Evolutionary conservation across 225 moss, liverwort and hornwort species (phyloP), one percentile per base, ranked within the genome.

Genomic region (Sphagnum tenellum): DNA sequence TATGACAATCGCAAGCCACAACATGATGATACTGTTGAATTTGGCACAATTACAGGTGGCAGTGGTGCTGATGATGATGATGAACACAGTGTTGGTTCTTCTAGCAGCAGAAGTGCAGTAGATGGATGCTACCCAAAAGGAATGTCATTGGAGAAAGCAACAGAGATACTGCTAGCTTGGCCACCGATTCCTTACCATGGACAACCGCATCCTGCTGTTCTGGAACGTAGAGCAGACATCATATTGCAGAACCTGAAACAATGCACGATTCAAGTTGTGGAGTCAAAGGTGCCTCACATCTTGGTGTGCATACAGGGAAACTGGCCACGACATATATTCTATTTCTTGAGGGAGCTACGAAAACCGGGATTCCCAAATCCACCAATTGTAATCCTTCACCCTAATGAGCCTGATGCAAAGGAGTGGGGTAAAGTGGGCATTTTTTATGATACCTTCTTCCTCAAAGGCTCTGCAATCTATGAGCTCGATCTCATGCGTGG

Each of bases 401-500:
- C 88, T 0, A 62, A 57, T 2, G 80, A 83, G 2, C 84, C 82
- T 6, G 82, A 9, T 64, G 76, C 75, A 10, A 77, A 70, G 59
- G 79, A 98, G 66, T 98, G 96, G 96, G 96, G 96, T 0, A 57
- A 78, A 4, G 90, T 89, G 46, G 96, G 96, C 59, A 78, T 78
- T 14, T 94, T 91, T 45, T 74, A 83, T 57, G 83, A 88, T 57
- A 79, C 91, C 2, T 94, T 61, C 63, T 86, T 81, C 45, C 66
- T 94, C 2, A 90, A 94, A 54, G 90, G 94, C 2, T 94, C 94
- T 64, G 89, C 94, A 14, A 78, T 79, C 44, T 89, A 91, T 74
- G 94, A 94, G 71, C 86, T 94, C 66, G 91, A 94, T 12, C 82
- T 94, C 3, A 79, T 94, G 89, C 90, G 91, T 12, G 88, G 85